Conservation (phyloP, 78 protist genomes). For the Monosiga brevicollis region DNA sequence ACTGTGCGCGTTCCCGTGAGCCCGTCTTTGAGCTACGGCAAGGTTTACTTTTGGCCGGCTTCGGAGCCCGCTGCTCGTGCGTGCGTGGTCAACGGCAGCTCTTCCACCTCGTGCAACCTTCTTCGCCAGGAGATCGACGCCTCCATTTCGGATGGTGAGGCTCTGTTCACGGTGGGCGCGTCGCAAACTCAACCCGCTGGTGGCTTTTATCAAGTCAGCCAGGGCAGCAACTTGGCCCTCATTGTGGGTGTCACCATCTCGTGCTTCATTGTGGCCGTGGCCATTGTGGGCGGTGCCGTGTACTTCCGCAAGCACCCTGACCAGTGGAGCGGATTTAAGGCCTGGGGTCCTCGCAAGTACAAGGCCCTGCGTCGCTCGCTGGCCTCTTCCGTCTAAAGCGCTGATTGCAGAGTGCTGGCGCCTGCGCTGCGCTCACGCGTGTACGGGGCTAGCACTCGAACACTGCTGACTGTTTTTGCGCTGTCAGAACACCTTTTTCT, state of each 20-base stretch:
- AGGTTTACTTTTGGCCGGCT: background rate
- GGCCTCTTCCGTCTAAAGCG: no score
- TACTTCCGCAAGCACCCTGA: constrained; percentile 8
- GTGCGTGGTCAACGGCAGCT: background rate
- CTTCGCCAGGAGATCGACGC: background rate
- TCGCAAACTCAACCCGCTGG: background rate
- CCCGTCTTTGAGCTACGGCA: background rate
- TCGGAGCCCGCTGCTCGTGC: background rate
- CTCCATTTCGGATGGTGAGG: background rate
- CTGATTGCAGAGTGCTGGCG: no score
- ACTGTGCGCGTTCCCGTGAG: background rate
- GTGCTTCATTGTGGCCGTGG: background rate
- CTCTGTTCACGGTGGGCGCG: background rate
- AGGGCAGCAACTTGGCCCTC: background rate
- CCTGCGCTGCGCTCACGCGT: no score
- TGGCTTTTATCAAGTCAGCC: background rate
- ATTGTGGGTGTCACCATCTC: background rate
- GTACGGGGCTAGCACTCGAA: no score
- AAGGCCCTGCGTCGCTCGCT: no score
- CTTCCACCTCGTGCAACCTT: background rate
- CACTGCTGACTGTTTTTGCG: no score
- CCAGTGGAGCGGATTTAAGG: background rate
- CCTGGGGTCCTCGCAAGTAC: background rate
- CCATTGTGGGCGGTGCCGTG: background rate
- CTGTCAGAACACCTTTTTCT: no score